Percentiles rank a stretch among this genome's conserved stretches.
phyloP scores from a whole-genome alignment of 768 basidiomycete genomes.

The Russula griseocarnosa region DNA sequence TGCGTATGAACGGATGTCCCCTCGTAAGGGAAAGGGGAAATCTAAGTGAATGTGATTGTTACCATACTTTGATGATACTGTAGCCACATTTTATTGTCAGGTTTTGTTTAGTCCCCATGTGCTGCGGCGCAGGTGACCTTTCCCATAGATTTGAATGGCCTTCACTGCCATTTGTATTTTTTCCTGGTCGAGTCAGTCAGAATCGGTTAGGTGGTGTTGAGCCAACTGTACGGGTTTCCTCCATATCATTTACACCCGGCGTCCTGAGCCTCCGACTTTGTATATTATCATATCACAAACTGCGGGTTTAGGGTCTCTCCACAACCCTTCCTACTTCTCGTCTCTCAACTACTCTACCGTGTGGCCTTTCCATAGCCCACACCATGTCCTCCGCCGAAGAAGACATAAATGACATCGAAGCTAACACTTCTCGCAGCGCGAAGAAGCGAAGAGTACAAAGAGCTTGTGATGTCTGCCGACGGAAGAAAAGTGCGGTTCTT shows the following conservation, averaged over 20 bases:
- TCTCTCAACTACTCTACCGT: not conserved
- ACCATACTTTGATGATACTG: too few relatives aligned
- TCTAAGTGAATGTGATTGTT: not conserved
- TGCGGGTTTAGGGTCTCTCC: conserved; percentile 19
- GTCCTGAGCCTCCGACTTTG: not conserved
- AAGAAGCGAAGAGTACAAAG: conserved; percentile 74
- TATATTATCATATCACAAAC: not conserved
- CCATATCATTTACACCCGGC: not conserved
- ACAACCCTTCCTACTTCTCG: not conserved
- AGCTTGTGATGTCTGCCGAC: conserved; percentile 77
- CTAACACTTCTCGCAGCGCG: conserved; percentile 34
- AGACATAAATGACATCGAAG: conserved; percentile 49
- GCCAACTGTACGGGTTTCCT: not conserved
- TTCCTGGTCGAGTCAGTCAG: conserved; percentile 11
- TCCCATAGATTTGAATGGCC: too few relatives aligned
- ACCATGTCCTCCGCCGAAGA: conserved; percentile 66
- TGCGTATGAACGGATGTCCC: conserved; percentile 17
- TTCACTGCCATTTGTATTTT: conserved; percentile 2
- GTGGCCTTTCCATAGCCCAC: not conserved
- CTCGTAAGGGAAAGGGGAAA: conserved; percentile 22
- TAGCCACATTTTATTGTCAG: too few relatives aligned
- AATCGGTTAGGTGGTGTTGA: not conserved
- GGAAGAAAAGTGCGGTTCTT: conserved; percentile 67
- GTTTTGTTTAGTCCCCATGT: not conserved
- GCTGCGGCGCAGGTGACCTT: conserved; percentile 5